phyloP scores from a whole-genome alignment of 2,329 filamentous ascomycete species.

The Fusarium nisikadoi region DNA sequence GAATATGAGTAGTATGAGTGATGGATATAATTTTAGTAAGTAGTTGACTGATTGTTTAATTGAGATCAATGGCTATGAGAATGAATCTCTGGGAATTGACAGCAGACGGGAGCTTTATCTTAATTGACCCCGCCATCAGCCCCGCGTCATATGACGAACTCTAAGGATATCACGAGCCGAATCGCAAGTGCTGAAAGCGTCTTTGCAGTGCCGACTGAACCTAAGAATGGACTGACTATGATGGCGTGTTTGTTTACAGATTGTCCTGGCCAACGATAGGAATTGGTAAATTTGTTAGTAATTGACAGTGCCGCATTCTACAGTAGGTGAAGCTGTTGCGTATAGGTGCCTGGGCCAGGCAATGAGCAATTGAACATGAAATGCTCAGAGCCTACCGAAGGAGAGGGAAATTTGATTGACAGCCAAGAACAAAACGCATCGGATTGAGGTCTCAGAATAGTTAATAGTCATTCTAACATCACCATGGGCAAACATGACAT shows the following conservation, averaged over 20 bases:
- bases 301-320: not conserved
- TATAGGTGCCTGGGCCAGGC: not conserved
- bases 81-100: not conserved
- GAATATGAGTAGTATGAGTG: not conserved
- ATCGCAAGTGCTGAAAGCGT: not conserved
- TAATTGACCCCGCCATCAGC: slow-evolving; percentile 37
- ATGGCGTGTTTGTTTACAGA: not conserved
- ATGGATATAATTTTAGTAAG: accelerated
- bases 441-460: not conserved
- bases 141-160: slow-evolving; percentile 41
- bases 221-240: not conserved
- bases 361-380: not conserved
- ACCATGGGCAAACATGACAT: not conserved
- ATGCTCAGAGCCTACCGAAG: not conserved
- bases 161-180: slow-evolving; percentile 18
- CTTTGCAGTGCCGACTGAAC: not conserved
- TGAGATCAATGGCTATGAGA: not conserved
- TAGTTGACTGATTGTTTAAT: no score
- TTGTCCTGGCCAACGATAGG: not conserved
- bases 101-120: not conserved
- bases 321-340: not conserved
- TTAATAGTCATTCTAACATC: not conserved
- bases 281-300: not conserved
- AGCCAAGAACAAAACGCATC: not conserved
- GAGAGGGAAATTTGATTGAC: not conserved